Evolutionary conservation across 2,329 filamentous ascomycete species (phyloP), one percentile per base, ranked within the genome.

Genomic region (Talaromyces sp.): DNA sequence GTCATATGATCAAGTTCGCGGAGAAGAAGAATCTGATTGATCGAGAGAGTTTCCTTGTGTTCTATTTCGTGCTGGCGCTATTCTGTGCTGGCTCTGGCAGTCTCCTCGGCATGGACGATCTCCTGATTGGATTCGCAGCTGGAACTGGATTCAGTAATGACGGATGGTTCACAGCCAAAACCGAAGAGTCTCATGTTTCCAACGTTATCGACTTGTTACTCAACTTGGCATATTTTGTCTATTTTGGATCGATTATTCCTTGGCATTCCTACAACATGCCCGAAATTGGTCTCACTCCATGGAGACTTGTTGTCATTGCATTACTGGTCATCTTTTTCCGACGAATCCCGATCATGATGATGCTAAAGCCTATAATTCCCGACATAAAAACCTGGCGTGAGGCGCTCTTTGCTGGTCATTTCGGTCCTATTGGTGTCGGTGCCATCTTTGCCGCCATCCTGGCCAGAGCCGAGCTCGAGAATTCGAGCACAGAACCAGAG

Each of bases 91-190:
- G 95, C 19, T 93, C 93, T 0, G 95, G 95, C 31, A 92, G 91
- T 75, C 84, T 97, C 61, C 80, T 99, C 51, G 95, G 95, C 55
- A 83, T 97, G 69, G 95, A 99, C 73, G 95, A 99, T 75, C 79
- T 99, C 56, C 84, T 99, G 3, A 91, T 99, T 43, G 95, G 95
- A 43, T 99, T 99, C 70, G 88, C 93, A 14, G 91, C 90, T 59
- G 95, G 95, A 61, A 95, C 99, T n/a, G 95, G 95, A 58, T 99
- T 99, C 80, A 97, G 93, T 68, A 99, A 99, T 75, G 95, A 99
- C 71, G 95, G 95, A 66, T 99, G 95, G 95, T 99, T 99, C 70
- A 90, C 90, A 17, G 90, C 97, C 71, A 97, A 97, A 81, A 99
- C 95, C 0, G 95, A 99, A 73, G 95, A 99, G 75, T 93, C 95